Evolutionary conservation across 805 yeast species (phyloP).

Genomic region (Wickerhamiella lipophila): DNA sequence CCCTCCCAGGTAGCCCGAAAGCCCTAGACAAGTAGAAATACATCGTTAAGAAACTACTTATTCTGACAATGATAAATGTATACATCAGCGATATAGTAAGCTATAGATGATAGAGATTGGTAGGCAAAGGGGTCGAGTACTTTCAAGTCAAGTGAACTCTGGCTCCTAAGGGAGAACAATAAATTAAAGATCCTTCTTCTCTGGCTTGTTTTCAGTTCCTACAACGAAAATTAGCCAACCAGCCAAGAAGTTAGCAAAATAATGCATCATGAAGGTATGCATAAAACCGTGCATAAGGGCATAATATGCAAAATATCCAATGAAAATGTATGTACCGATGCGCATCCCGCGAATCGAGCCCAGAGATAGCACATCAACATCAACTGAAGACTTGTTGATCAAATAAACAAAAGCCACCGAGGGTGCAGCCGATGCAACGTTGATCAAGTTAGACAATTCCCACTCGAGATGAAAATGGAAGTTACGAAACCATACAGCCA

Average conservation of each 20-base stretch:
- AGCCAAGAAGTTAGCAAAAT: slow-evolving; percentile 39
- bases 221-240: slow-evolving; percentile 10
- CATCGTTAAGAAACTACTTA: too few relatives aligned
- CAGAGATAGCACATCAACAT: background rate
- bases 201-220: background rate
- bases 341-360: slow-evolving; percentile 19
- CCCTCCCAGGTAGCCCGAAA: background rate
- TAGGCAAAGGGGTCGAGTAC: background rate
- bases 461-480: background rate
- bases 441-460: slow-evolving; percentile 32
- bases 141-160: background rate
- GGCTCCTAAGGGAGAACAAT: background rate
- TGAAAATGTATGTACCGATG: slow-evolving; percentile 27
- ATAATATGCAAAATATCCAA: slow-evolving; percentile 45
- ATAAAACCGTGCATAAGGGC: slow-evolving; percentile 61
- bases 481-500: slow-evolving; percentile 67
- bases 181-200: slow-evolving; percentile 2
- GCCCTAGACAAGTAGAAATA: too few relatives aligned
- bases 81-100: too few relatives aligned
- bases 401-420: slow-evolving; percentile 42
- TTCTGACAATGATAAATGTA: too few relatives aligned
- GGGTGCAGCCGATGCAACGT: slow-evolving; percentile 59
- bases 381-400: slow-evolving; percentile 31
- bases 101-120: background rate
- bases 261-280: slow-evolving; percentile 70